Evolutionary conservation across 73 alveolate species (phyloP), one percentile per base, ranked within the genome.

Genomic region (Paramecium biaurelia): DNA sequence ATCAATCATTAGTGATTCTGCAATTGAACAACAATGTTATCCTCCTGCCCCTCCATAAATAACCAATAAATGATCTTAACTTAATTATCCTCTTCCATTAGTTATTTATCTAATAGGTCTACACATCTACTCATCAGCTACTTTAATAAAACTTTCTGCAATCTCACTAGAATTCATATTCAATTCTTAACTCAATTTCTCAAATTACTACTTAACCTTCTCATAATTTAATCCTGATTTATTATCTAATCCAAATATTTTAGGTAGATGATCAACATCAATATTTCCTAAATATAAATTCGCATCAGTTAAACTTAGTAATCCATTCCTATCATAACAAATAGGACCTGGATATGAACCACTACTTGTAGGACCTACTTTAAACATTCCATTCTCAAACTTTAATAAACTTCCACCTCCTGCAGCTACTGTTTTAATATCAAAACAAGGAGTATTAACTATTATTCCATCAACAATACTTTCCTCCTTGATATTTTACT

Each of bases 21-120:
- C 99, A 35, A 97, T 87, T 14, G 97, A 92, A 57, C 99, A 95
- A 12, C 96, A 98, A 96, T 97, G 99, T 45, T 97, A 94, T 26
- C 98, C 99, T 37, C 98, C 99, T 35, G 99, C 99, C 18, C 99
- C 99, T 32, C 99, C 99, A 94, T 95, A 97, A 58, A 97, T 87
- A 38, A 92, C 84, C 10, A 97, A 90, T 10, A 94, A 86, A 93
- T 97, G 98, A 45, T 92, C 93, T 45, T 90, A 90, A 12, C 98
- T 98, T 32, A 92, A 94, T 76, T 67, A 93, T 5, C 99, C 99
- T 72, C 96, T 95, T 6, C 98, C 97, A 72, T 92, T 72, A 20
- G 99, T 97, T 0, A 97, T 74, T 6, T 93, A 85, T 58, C 99
- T 49, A n/a, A 97, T 97, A 35, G 99, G 98, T 82, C 98, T 88